Evolutionary conservation across 257 asterid species (phyloP), one percentile per base, ranked within the genome.

Genomic region (Fraxinus pennsylvanica): DNA sequence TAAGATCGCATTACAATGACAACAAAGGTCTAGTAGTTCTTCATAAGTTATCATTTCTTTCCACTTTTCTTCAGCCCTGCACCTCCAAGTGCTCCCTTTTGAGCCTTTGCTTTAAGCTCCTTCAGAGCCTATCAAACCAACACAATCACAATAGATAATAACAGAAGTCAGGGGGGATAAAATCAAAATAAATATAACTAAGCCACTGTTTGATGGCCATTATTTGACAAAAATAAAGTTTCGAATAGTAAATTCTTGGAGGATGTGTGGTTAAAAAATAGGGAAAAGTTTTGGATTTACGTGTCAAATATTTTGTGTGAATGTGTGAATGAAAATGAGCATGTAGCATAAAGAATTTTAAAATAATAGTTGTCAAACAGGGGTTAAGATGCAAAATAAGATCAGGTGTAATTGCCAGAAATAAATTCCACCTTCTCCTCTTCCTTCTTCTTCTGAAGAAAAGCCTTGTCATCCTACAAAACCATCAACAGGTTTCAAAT

Each of bases 1-100:
- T 21, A 10, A 25, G 36, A 63, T 63, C 2, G 3, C 33, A 4
- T 2, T 3, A 27, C 35, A 59, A 19, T 19, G 67, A 25, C 36
- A 63, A 25, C 7, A 9, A 63, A 22, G 17, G 36, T 4, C n/a
- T 27, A 0, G 25, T 19, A 57, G 19, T 63, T 25, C 15, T 21
- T 50, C 45, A 15, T 45, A 52, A 8, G 21, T 14, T 61, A 2
- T 89, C 85, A 92, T 85, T 92, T 90, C 84, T 92, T 92, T 81
- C 97, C 94, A 82, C 97, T 92, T 78, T 92, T 90, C 91, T 92
- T 92, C 86, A 92, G 84, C 68, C 97, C 97, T 13, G 96, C 9
- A 72, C 96, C 97, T 78, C 97, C 97, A 78, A 92, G 72, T 2
- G 94, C 68, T 59, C 94, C 93, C 70, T 91, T 90, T 78, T 84